Evolutionary conservation across 352 stramenopile species (phyloP).

Genomic region (Globisporangium cylindrosporum): DNA sequence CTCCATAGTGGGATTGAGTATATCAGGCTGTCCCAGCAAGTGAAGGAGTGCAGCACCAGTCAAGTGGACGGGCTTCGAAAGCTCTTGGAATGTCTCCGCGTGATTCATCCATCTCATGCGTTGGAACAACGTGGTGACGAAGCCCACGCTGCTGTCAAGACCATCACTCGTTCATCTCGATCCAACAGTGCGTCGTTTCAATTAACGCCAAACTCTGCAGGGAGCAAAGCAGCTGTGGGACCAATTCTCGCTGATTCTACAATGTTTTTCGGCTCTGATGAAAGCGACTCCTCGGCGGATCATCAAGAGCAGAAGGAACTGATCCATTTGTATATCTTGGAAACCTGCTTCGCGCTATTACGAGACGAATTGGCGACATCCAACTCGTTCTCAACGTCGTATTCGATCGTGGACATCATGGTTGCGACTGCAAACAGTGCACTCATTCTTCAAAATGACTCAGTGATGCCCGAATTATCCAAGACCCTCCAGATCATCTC

Average conservation of each 20-base stretch:
- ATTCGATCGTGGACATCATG: slow-evolving; percentile 47
- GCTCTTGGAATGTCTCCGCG: slow-evolving; percentile 29
- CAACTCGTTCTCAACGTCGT: slow-evolving; percentile 29
- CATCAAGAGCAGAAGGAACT: slow-evolving; percentile 23
- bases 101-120: slow-evolving; percentile 21
- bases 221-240: background rate
- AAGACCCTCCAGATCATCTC: slow-evolving; percentile 81
- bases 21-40: slow-evolving; percentile 30
- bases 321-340: slow-evolving; percentile 47
- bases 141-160: background rate
- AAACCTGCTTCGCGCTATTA: slow-evolving; percentile 49
- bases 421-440: slow-evolving; percentile 43
- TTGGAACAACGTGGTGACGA: background rate
- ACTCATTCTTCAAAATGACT: slow-evolving; percentile 28
- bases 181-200: slow-evolving; percentile 14
- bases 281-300: background rate
- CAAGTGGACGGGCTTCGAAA: slow-evolving; percentile 26
- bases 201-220: background rate
- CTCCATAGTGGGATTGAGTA: slow-evolving; percentile 38
- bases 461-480: slow-evolving; percentile 24
- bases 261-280: slow-evolving; percentile 26
- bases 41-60: slow-evolving; percentile 22
- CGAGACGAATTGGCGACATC: slow-evolving; percentile 21
- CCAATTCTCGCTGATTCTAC: slow-evolving; percentile 24
- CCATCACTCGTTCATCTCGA: background rate